Percentiles rank a stretch among this genome's conserved stretches.
Conservation (phyloP, 768 basidiomycete species). For the Suillus occidentalis region DNA sequence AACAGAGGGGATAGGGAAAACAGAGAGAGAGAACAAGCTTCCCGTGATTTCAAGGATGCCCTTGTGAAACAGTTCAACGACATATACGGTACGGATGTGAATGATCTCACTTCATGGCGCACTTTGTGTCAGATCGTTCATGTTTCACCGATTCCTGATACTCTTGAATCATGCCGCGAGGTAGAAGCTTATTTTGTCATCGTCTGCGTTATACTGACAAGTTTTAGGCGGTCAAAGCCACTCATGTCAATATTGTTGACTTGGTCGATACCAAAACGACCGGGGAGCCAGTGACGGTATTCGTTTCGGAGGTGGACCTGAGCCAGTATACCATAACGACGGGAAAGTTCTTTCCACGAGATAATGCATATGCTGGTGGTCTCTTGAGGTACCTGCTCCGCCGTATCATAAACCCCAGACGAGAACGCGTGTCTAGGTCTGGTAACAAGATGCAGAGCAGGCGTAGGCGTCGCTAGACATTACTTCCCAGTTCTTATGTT, state of each 20-base stretch:
- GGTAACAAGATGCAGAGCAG: not conserved
- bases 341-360: conserved; percentile 28
- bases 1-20: conserved; percentile 3
- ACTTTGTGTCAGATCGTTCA: conserved; percentile 19
- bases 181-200: conserved; percentile 7
- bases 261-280: conserved; percentile 22
- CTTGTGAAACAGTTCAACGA: conserved; percentile 27
- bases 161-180: conserved; percentile 16
- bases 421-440: not conserved
- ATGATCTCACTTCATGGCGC: conserved; percentile 19
- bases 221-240: conserved; percentile 21
- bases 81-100: conserved; percentile 19
- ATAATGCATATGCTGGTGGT: conserved; percentile 28
- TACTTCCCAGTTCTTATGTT: not conserved
- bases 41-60: conserved; percentile 16
- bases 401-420: conserved; percentile 18
- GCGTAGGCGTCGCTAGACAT: not conserved
- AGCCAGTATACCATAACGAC: conserved; percentile 21
- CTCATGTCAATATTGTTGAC: conserved; percentile 34
- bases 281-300: conserved; percentile 18
- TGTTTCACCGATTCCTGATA: conserved; percentile 18
- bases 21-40: not conserved
- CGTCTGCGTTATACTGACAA: not conserved
- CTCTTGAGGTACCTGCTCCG: conserved; percentile 31
- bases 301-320: conserved; percentile 21